phyloP scores from a whole-genome alignment of 176 grass and related monocot genomes.

The Oryza coarctata region DNA sequence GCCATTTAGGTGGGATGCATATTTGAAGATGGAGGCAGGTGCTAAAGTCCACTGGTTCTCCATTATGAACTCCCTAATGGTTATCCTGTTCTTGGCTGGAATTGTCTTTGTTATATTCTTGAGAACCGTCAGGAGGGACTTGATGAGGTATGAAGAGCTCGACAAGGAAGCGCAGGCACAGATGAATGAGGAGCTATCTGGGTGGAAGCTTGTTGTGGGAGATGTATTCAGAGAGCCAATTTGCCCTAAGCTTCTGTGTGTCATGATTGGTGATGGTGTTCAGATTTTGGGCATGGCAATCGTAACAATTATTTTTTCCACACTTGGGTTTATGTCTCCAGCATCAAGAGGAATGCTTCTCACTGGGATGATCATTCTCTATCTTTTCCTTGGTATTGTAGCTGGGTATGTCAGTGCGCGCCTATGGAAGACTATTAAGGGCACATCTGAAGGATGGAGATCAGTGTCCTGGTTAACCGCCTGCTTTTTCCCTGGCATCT shows the following conservation, averaged over 20 bases:
- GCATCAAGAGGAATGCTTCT: conserved; percentile 87
- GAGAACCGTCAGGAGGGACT: conserved; percentile 81
- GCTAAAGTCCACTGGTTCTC: conserved; percentile 90
- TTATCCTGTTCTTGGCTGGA: conserved; percentile 83
- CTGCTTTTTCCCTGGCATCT: conserved; percentile 81
- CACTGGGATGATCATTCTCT: conserved; percentile 85
- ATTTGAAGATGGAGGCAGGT: conserved; percentile 79
- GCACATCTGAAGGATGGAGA: conserved; percentile 64
- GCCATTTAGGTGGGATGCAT: conserved; percentile 88
- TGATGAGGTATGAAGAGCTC: conserved; percentile 73
- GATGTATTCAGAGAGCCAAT: conserved; percentile 87
- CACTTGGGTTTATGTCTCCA: conserved; percentile 88
- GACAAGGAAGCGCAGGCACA: conserved; percentile 79
- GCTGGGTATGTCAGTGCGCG: conserved; percentile 68
- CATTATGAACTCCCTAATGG: conserved; percentile 95
- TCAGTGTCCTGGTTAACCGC: conserved; percentile 72
- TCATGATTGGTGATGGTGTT: conserved; percentile 80
- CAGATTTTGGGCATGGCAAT: conserved; percentile 80
- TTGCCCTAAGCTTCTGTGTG: conserved; percentile 64
- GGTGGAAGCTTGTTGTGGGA: conserved; percentile 86
- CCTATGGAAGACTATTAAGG: conserved; percentile 73
- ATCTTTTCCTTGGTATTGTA: conserved; percentile 78
- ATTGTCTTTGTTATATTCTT: conserved; percentile 96
- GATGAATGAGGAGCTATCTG: conserved; percentile 83
- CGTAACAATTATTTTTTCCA: conserved; percentile 66